A percentile compares a stretch with the other conserved stretches of the same genome.
Evolutionary conservation across 2,329 filamentous ascomycete species (phyloP).

Genomic region (Massarina eburnea): DNA sequence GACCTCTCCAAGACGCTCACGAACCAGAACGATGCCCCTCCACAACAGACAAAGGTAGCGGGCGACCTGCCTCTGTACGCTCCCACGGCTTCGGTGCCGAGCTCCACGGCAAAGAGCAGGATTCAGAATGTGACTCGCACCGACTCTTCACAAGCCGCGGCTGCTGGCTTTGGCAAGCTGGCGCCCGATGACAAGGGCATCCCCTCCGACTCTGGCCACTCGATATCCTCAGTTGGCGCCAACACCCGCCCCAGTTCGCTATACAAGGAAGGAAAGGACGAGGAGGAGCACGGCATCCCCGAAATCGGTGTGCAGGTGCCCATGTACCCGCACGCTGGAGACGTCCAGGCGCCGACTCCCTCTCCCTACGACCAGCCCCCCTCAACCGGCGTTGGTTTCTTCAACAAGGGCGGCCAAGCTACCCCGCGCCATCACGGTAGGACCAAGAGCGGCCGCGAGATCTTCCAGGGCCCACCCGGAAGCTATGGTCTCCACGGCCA

Average conservation of each 20-base stretch:
- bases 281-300: slow-evolving; percentile 83
- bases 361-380: slow-evolving; percentile 54
- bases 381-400: slow-evolving; percentile 52
- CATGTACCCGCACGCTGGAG: slow-evolving; percentile 88
- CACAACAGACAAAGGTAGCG: slow-evolving; percentile 74
- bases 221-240: slow-evolving; percentile 35
- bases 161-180: slow-evolving; percentile 76
- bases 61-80: slow-evolving; percentile 85
- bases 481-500: slow-evolving; percentile 94
- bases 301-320: slow-evolving; percentile 91
- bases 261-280: slow-evolving; percentile 52
- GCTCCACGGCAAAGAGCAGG: slow-evolving; percentile 77
- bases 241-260: slow-evolving; percentile 56
- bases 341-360: slow-evolving; percentile 93
- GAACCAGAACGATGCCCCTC: slow-evolving; percentile 46
- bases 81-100: slow-evolving; percentile 82
- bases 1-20: slow-evolving; percentile 38
- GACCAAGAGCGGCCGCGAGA: slow-evolving; percentile 70
- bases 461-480: slow-evolving; percentile 74
- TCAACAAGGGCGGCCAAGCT: slow-evolving; percentile 54
- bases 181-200: slow-evolving; percentile 33
- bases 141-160: slow-evolving; percentile 82
- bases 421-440: slow-evolving; percentile 61
- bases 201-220: slow-evolving; percentile 26
- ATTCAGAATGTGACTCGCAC: slow-evolving; percentile 85